Percentiles rank a stretch among this genome's conserved stretches.
Conservation (phyloP, 148 eudicot species). For the Chenopodium album region DNA sequence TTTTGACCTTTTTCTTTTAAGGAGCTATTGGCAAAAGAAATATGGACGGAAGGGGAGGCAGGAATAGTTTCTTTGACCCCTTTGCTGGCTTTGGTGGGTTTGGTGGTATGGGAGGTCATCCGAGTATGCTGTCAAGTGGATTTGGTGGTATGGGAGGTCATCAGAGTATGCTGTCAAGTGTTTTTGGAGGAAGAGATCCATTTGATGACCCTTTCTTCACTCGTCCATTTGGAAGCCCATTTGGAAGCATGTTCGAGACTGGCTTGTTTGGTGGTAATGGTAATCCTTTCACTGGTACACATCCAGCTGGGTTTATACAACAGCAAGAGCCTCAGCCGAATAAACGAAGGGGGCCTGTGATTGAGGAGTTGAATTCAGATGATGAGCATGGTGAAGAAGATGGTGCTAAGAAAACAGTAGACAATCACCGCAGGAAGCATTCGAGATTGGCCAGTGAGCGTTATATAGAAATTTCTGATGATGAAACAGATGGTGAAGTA, state of each 20-base stretch:
- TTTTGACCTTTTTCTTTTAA: constrained; percentile 7
- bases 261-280: constrained; percentile 44
- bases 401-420: constrained; percentile 33
- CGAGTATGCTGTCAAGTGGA: constrained; percentile 50
- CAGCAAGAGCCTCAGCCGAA: constrained; percentile 45
- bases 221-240: constrained; percentile 40
- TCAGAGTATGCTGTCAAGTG: constrained; percentile 48
- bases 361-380: constrained; percentile 85
- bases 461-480: constrained; percentile 69
- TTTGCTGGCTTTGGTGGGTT: constrained; percentile 58
- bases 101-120: constrained; percentile 60
- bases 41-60: constrained; percentile 67
- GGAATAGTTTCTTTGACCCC: constrained; percentile 61
- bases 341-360: constrained; percentile 72
- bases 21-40: constrained; percentile 20
- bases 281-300: constrained; percentile 36
- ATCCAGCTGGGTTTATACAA: constrained; percentile 48
- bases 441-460: constrained; percentile 52
- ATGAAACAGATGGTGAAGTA: constrained; percentile 56
- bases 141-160: constrained; percentile 63
- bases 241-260: constrained; percentile 60
- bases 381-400: constrained; percentile 58
- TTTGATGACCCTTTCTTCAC: constrained; percentile 89
- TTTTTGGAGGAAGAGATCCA: constrained; percentile 89
- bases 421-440: constrained; percentile 63